These are phyloP conservation scores for Butyriboletus appendiculatus DNA, from an alignment of 1,284 basidiomycete species.

Conservation along the genomic window DNA sequence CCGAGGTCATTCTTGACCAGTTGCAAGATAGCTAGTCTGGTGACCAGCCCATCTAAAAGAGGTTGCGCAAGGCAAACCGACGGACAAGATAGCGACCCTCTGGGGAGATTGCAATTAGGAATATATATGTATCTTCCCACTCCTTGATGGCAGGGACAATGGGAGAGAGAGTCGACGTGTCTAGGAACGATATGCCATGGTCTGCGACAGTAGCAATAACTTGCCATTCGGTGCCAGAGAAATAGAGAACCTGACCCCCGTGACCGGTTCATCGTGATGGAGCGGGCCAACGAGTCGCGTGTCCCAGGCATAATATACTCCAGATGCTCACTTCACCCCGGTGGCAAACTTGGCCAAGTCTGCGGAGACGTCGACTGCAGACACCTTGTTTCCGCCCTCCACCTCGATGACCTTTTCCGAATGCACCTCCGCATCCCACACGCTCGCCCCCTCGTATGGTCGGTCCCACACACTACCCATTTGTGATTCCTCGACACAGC, in stretches of 20 bases:
- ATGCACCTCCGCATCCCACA: neutral
- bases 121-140: no score
- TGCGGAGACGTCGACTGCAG: neutral
- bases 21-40: no score
- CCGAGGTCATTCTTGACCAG: neutral
- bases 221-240: neutral
- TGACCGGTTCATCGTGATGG: no score
- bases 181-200: neutral
- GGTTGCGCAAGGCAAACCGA: no score
- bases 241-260: no score
- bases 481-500: no score
- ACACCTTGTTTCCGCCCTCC: neutral
- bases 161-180: neutral
- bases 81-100: no score
- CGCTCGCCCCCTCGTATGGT: no score
- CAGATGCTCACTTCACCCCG: neutral
- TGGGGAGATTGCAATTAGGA: neutral
- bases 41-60: no score
- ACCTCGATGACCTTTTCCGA: neutral
- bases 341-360: neutral
- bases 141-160: neutral
- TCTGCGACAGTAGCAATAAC: neutral
- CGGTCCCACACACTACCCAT: no score
- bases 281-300: no score
- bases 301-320: no score